Evolutionary conservation across 202 grass and related monocot genomes (phyloP).

Genomic region (Bolboschoenoplectus hybrid): DNA sequence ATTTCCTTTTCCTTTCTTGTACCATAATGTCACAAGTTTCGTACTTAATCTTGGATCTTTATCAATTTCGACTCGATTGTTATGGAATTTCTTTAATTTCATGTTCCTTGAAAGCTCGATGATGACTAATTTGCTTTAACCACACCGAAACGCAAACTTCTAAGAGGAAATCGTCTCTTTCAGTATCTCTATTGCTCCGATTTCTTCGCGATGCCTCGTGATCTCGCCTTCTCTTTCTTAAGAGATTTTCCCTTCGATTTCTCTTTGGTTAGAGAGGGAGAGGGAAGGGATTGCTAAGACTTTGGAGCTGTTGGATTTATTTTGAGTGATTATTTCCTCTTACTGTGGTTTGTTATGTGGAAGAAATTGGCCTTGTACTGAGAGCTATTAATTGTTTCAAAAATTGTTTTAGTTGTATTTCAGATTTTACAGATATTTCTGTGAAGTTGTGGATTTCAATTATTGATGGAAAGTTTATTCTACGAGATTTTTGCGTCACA

Average conservation of each 20-base stretch:
- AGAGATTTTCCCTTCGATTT: neutral
- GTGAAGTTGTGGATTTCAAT: neutral
- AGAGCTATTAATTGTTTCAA: conserved; percentile 41
- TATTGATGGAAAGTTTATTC: too few species aligned
- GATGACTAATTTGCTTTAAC: conserved; percentile 92
- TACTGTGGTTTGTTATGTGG: conserved; percentile 49
- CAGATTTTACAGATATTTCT: neutral
- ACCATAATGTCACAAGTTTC: neutral
- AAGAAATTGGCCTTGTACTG: conserved; percentile 66
- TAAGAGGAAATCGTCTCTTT: conserved; percentile 15
- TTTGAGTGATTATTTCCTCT: neutral
- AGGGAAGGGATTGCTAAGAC: conserved; percentile 46
- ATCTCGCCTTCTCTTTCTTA: conserved; percentile 41
- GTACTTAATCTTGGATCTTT: neutral
- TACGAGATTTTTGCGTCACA: too few species aligned
- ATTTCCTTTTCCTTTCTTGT: neutral
- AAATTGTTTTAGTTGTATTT: neutral
- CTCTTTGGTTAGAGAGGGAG: conserved; percentile 40
- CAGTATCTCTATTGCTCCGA: conserved; percentile 2
- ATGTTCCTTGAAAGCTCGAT: conserved; percentile 41
- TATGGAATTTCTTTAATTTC: neutral
- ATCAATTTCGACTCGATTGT: neutral
- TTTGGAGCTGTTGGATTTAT: conserved; percentile 10
- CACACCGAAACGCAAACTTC: conserved; percentile 68
- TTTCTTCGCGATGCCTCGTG: conserved; percentile 31